Conservation (phyloP, 208 protist genomes). For the Pavlovales sp. region DNA sequence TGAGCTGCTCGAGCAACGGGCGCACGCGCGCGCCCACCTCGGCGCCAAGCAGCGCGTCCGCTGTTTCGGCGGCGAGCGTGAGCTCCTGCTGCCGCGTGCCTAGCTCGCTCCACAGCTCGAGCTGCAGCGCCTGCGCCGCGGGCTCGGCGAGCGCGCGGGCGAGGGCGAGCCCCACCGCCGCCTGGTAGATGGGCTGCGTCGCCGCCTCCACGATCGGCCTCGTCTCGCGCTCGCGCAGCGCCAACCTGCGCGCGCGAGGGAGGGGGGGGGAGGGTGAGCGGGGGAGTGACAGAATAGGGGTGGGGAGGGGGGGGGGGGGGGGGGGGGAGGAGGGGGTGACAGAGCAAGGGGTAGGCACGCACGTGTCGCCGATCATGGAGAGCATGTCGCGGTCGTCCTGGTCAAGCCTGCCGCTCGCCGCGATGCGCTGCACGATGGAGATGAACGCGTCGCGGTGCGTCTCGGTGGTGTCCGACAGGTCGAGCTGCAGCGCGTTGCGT, state of each 20-base stretch:
- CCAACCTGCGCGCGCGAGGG: neutral
- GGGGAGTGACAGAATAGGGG: no score
- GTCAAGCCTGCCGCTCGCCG: neutral
- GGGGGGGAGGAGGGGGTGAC: no score
- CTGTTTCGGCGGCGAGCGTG: neutral
- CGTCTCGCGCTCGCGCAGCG: neutral
- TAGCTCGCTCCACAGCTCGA: neutral
- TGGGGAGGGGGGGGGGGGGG: no score
- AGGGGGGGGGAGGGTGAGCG: no score
- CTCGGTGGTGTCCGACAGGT: neutral
- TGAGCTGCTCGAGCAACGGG: neutral
- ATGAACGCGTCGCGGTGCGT: neutral
- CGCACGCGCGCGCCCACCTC: neutral
- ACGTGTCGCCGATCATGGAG: neutral
- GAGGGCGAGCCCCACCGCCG: neutral
- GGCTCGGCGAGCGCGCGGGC: neutral
- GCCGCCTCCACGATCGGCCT: neutral
- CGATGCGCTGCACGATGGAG: neutral
- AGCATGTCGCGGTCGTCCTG: neutral
- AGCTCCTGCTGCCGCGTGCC: neutral
- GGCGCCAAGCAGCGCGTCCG: neutral
- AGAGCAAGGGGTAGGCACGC: no score
- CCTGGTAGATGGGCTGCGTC: neutral
- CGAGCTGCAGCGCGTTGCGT: neutral
- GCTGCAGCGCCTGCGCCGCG: neutral